Evolutionary conservation across 371 early-diverging fungal species (phyloP).

Genomic region (Mortierella sp.): DNA sequence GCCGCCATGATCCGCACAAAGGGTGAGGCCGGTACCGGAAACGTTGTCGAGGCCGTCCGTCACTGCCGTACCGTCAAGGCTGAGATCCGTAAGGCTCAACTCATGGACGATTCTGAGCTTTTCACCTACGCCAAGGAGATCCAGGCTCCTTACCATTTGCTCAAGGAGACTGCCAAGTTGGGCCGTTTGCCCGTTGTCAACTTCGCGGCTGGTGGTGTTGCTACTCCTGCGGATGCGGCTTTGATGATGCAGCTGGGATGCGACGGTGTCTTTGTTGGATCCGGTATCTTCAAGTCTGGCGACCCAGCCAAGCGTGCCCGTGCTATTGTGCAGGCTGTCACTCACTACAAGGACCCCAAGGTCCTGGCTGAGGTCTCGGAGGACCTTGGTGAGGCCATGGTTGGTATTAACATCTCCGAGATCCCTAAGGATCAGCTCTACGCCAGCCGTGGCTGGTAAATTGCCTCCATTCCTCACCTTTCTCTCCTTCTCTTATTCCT

Average conservation of each 20-base stretch:
- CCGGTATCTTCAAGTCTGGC: constrained; percentile 93
- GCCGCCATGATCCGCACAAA: constrained; percentile 98
- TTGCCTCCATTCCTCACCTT: not conserved
- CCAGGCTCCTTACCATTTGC: constrained; percentile 90
- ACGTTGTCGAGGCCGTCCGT: constrained; percentile 96
- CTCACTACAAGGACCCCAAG: constrained; percentile 92
- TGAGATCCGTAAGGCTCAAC: constrained; percentile 86
- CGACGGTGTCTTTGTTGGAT: constrained; percentile 96
- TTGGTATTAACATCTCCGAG: constrained; percentile 90
- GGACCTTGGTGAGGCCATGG: constrained; percentile 97
- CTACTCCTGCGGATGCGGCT: constrained; percentile 98
- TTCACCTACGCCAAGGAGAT: constrained; percentile 94
- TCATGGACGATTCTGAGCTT: constrained; percentile 80
- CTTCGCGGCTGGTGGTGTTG: constrained; percentile 98
- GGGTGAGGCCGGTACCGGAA: constrained; percentile 98
- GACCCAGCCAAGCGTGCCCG: constrained; percentile 96
- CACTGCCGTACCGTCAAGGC: constrained; percentile 90
- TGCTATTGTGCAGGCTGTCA: constrained; percentile 96
- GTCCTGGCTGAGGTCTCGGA: constrained; percentile 93
- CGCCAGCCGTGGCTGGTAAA: constrained; percentile 83
- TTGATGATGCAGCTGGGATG: constrained; percentile 98
- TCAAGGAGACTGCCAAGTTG: constrained; percentile 89
- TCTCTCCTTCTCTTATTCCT: not conserved
- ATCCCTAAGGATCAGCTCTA: constrained; percentile 78
- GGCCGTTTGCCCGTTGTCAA: constrained; percentile 97